Evolutionary conservation across 306 rosid species (phyloP).

Genomic region (Glycyrrhiza uralensis): DNA sequence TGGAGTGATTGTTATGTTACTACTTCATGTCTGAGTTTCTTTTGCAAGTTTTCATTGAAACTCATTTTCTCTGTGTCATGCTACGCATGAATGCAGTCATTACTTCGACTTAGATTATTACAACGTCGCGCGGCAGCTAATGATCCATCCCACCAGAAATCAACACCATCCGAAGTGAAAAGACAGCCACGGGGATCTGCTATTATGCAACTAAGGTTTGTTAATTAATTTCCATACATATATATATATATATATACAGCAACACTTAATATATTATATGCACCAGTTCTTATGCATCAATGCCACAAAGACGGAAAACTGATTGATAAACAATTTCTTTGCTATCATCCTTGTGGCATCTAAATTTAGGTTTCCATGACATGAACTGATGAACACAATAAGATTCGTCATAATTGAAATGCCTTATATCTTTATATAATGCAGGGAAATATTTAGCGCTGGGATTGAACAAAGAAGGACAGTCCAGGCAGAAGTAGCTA

Average conservation of each 20-base stretch:
- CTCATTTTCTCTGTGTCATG: neutral
- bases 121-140: conserved; percentile 42
- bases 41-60: neutral
- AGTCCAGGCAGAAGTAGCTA: conserved; percentile 25
- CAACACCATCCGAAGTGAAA: conserved; percentile 25
- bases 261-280: neutral
- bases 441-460: conserved; percentile 62
- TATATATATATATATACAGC: neutral
- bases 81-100: conserved; percentile 45
- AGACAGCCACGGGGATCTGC: conserved; percentile 45
- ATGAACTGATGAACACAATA: neutral
- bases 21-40: too few species aligned
- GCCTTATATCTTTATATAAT: conserved; percentile 7
- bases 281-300: neutral
- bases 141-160: conserved; percentile 27
- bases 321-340: neutral
- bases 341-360: neutral
- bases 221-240: neutral
- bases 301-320: neutral
- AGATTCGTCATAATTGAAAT: neutral
- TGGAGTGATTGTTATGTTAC: too few species aligned
- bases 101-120: conserved; percentile 59
- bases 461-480: conserved; percentile 20
- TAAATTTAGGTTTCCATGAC: neutral
- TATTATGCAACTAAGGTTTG: conserved; percentile 72